A percentile compares a stretch with the other conserved stretches of the same genome.
Conservation (phyloP, 768 basidiomycete genomes). For the Boletus vinaceobasis region DNA sequence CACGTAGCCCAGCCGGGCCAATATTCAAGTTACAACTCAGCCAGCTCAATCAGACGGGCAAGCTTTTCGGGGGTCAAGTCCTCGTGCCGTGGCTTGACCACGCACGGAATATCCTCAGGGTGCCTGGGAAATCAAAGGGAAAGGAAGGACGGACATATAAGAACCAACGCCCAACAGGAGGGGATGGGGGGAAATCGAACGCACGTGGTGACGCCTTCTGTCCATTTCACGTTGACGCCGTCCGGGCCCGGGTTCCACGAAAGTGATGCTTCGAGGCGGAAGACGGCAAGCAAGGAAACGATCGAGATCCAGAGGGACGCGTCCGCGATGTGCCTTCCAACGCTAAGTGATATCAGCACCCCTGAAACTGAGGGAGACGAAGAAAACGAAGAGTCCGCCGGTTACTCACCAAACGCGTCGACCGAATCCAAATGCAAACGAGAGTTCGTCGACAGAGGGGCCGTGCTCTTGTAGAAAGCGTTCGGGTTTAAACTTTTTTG, state of each 20-base stretch:
- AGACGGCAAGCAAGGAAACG: conserved; percentile 18
- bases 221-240: conserved; percentile 19
- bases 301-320: conserved; percentile 33
- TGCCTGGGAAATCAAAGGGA: conserved; percentile 4
- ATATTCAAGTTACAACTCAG: not conserved
- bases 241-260: conserved; percentile 20
- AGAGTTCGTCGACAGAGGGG: conserved; percentile 7
- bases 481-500: conserved; percentile 37
- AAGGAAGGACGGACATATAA: not conserved
- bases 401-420: conserved; percentile 32
- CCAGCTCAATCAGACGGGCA: conserved; percentile 6
- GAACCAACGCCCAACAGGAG: not conserved
- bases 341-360: conserved; percentile 24
- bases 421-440: conserved; percentile 38
- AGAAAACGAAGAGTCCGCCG: too few species aligned
- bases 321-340: conserved; percentile 43
- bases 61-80: conserved; percentile 10
- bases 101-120: conserved; percentile 11
- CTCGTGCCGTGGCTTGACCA: conserved; percentile 7
- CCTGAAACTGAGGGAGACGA: too few species aligned
- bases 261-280: conserved; percentile 11
- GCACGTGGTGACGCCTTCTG: conserved; percentile 20
- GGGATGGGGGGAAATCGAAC: not conserved
- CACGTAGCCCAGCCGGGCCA: not conserved
- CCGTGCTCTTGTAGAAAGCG: conserved; percentile 25